Base-by-base conservation (phyloP, 192 early-diverging fungal species). In the Geranomyces michiganensis region DNA sequence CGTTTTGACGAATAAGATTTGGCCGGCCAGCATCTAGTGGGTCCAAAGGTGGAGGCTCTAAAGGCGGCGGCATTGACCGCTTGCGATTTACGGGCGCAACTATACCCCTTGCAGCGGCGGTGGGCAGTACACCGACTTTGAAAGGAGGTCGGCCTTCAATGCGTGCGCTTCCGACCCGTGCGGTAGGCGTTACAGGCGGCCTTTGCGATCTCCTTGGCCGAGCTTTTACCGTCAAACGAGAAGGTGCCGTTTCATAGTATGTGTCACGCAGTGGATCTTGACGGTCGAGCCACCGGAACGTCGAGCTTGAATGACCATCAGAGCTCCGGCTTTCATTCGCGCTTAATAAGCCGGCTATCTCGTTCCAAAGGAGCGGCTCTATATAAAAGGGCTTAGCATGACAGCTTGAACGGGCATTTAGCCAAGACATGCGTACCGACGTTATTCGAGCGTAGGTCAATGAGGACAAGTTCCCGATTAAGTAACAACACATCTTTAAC, bases 361-460 rank as follows among this genome's bases (percentile, higher is more conserved):
- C 36, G 36, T 10, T 10, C 36, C 36, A 41, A 3, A 41, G 10
- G 3, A 41, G 10, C 36, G 36, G 36, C 3, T 41, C 36, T 41
- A 10, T 10, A 10, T 41, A 41, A 10, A 10, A 41, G 10, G 3
- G 10, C 10, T 41, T 41, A 41, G 36, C 10, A 41, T 41, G 36
- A 41, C 36, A 3, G 36, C 36, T 41, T 3, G 10, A 10, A 41
- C 10, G 36, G 36, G n/a, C n/a, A n/a, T n/a, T n/a, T n/a, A n/a
- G n/a, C n/a, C n/a, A 10, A 47, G 12, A 47, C 46, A 19, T n/a
- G 51, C 24, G 15, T 26, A 26, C 24, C 75, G 1, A 78, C 44
- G 21, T 19, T 5, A 48, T 81, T 81, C 41, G 66, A 70, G 22
- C 79, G 31, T 32, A 81, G 63, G 72, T 81, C 79, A 17, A 81